Percentiles rank a stretch among this genome's conserved stretches.
Conservation (phyloP, 163 green algal genomes). For the Chloromonas sp. region DNA sequence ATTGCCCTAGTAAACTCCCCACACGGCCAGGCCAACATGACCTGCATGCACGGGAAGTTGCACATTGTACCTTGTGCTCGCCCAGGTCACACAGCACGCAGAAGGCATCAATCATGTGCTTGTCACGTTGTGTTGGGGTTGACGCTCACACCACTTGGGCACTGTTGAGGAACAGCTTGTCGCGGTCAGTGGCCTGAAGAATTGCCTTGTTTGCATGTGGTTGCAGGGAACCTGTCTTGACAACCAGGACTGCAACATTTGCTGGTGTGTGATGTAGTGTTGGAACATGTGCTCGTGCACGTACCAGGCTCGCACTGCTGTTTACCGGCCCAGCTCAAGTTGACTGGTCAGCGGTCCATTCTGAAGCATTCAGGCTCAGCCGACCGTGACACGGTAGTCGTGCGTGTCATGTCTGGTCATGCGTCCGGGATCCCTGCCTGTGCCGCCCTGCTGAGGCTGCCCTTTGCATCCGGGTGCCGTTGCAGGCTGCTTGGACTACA, state of each 20-base stretch:
- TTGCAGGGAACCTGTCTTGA: background rate
- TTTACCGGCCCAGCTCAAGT: no score
- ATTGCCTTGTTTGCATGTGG: background rate
- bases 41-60: no score
- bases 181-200: no score
- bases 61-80: no score
- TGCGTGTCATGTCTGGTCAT: background rate
- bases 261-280: background rate
- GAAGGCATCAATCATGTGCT: no score
- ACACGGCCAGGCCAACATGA: no score
- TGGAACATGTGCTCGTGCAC: background rate
- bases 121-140: no score
- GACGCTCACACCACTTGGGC: no score
- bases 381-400: background rate
- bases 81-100: no score
- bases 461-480: background rate
- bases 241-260: background rate
- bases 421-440: background rate
- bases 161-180: no score
- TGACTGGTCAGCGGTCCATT: background rate
- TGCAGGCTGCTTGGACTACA: background rate
- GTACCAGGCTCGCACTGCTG: background rate
- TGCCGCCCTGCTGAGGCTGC: background rate
- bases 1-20: no score
- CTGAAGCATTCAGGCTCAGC: background rate